Conservation (phyloP, 768 basidiomycete genomes). For the Sutorius australiensis region DNA sequence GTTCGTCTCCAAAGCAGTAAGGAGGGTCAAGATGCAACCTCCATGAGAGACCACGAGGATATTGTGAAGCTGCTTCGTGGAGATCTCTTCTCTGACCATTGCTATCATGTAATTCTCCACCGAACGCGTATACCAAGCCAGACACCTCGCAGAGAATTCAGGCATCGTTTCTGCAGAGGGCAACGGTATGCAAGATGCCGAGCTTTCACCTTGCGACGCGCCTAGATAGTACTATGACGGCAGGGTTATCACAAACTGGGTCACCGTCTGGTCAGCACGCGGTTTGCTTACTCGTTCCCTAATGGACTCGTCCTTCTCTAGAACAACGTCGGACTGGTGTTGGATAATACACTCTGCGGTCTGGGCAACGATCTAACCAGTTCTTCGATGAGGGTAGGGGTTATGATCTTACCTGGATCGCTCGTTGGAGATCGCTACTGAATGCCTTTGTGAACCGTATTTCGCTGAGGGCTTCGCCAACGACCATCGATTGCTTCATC, state of each 20-base stretch:
- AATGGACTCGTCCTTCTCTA: background rate
- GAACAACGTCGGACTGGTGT: background rate
- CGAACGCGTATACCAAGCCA: conserved; percentile 1
- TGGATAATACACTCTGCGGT: conserved; percentile 1
- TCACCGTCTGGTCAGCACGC: background rate
- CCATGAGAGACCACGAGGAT: conserved; percentile 30
- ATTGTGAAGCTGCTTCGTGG: background rate
- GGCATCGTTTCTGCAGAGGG: background rate
- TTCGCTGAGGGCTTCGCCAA: conserved; percentile 48
- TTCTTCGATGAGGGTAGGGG: background rate
- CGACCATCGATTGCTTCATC: no score
- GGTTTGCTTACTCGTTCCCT: conserved; percentile 1
- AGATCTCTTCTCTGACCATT: background rate
- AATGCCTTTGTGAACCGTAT: conserved; percentile 51
- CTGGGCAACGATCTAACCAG: no score
- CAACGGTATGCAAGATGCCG: background rate
- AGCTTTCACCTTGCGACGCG: background rate
- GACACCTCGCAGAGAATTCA: background rate
- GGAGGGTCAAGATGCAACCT: conserved; percentile 46
- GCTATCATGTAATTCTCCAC: conserved; percentile 1
- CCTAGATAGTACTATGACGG: background rate
- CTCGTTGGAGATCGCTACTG: conserved; percentile 66
- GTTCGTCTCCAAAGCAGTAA: conserved; percentile 40
- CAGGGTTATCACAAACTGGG: background rate
- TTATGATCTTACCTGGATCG: conserved; percentile 49